Conservation (phyloP, 2,329 filamentous ascomycete genomes). For the Chaetothyriales sp. region DNA sequence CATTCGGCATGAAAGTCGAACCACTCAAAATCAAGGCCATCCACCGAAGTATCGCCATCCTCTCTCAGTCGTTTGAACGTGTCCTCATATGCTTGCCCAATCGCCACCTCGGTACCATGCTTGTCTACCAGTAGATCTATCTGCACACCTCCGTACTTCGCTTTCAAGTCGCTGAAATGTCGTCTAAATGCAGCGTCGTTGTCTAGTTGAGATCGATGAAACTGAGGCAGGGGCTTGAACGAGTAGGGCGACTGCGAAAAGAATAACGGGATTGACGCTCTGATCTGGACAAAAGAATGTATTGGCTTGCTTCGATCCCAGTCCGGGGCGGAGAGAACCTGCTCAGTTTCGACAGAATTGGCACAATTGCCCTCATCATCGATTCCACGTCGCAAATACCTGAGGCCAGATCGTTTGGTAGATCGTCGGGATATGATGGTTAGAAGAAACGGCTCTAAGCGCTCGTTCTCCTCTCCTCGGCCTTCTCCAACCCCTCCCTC, state of each 20-base stretch:
- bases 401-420: slow-evolving; percentile 68
- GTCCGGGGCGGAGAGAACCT: slow-evolving; percentile 62
- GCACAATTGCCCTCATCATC: slow-evolving; percentile 81
- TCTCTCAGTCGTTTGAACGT: slow-evolving; percentile 55
- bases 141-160: slow-evolving; percentile 63
- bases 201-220: slow-evolving; percentile 65
- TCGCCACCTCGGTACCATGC: slow-evolving; percentile 63
- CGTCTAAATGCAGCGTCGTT: slow-evolving; percentile 66
- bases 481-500: slow-evolving; percentile 6
- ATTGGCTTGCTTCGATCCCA: slow-evolving; percentile 51
- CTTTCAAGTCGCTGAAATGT: slow-evolving; percentile 60
- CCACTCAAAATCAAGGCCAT: slow-evolving; percentile 69
- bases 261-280: slow-evolving; percentile 86
- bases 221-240: slow-evolving; percentile 69
- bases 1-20: slow-evolving; percentile 93
- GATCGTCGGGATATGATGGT: slow-evolving; percentile 86
- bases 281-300: slow-evolving; percentile 74
- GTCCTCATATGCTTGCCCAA: slow-evolving; percentile 65
- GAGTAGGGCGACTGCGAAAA: slow-evolving; percentile 93
- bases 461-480: slow-evolving; percentile 18
- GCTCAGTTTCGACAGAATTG: slow-evolving; percentile 89
- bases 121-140: slow-evolving; percentile 80
- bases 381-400: slow-evolving; percentile 79
- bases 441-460: slow-evolving; percentile 50
- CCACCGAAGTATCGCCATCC: slow-evolving; percentile 32